These are phyloP conservation scores for Kodamaea kakaduensis DNA, from an alignment of 805 yeast species.

Conservation along the genomic window DNA sequence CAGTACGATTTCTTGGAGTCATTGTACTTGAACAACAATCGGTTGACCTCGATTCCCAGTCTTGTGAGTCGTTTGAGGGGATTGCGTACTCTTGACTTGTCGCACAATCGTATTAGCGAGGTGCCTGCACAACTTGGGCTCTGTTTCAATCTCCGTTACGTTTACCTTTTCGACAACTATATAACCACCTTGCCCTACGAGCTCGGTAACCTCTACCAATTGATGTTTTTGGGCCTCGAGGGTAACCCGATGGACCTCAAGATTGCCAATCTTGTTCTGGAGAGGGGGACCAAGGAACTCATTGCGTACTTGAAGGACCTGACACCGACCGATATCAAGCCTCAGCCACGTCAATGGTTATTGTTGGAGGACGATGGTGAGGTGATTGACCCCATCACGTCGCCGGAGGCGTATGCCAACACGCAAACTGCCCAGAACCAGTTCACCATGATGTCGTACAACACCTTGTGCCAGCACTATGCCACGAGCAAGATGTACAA, in stretches of 20 bases:
- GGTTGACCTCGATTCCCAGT: constrained; percentile 62
- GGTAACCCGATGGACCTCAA: constrained; percentile 81
- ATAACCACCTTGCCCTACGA: constrained; percentile 72
- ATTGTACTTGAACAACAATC: constrained; percentile 82
- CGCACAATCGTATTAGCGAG: constrained; percentile 65
- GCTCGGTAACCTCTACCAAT: constrained; percentile 78
- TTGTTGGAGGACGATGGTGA: constrained; percentile 76
- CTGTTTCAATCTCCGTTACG: constrained; percentile 71
- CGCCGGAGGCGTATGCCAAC: constrained; percentile 29
- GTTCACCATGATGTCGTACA: constrained; percentile 82
- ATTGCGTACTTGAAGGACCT: constrained; percentile 78
- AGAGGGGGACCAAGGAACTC: constrained; percentile 80
- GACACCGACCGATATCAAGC: constrained; percentile 62
- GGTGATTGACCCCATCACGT: constrained; percentile 32
- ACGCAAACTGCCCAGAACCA: constrained; percentile 29
- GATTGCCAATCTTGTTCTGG: constrained; percentile 63
- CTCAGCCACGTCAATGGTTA: constrained; percentile 80
- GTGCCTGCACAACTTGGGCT: constrained; percentile 86
- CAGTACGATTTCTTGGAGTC: constrained; percentile 81
- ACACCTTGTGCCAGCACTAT: constrained; percentile 91
- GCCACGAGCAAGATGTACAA: constrained; percentile 90
- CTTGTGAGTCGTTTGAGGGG: constrained; percentile 64
- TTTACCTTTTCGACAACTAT: constrained; percentile 85
- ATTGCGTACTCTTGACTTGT: constrained; percentile 78
- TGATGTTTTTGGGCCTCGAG: constrained; percentile 86